Conservation (phyloP, 192 early-diverging fungal genomes). For the Backusella psychrophila region DNA sequence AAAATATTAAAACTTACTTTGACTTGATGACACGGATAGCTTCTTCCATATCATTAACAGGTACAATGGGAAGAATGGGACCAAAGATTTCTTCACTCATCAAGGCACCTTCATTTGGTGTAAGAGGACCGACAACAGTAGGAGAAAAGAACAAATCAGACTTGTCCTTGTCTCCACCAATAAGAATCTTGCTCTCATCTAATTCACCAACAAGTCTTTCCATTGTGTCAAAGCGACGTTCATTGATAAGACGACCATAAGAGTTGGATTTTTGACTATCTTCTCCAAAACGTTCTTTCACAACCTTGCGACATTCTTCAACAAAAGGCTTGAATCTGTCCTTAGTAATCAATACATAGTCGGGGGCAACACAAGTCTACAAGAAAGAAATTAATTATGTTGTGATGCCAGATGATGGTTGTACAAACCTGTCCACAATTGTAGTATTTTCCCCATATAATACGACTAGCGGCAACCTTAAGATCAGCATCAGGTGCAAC, state of each 20-base stretch:
- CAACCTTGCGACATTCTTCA: slow-evolving; percentile 44
- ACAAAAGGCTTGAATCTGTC: slow-evolving; percentile 58
- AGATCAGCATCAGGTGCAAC: slow-evolving; percentile 62
- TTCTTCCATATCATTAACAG: slow-evolving; percentile 31
- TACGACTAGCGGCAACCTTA: slow-evolving; percentile 58
- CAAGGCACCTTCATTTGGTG: slow-evolving; percentile 14
- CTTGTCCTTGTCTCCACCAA: slow-evolving; percentile 46
- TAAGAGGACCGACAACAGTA: slow-evolving; percentile 55
- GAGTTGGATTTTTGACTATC: slow-evolving; percentile 47
- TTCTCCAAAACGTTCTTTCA: slow-evolving; percentile 46
- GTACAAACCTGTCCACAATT: slow-evolving; percentile 76
- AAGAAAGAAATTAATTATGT: background rate
- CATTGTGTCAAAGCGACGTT: slow-evolving; percentile 70
- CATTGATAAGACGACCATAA: slow-evolving; percentile 73
- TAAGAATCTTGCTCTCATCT: slow-evolving; percentile 28
- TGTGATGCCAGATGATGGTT: background rate
- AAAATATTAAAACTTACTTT: slow-evolving; percentile 22
- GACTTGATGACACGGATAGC: slow-evolving; percentile 31
- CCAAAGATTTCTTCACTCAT: slow-evolving; percentile 73
- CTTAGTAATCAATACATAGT: slow-evolving; percentile 75
- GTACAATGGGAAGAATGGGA: slow-evolving; percentile 57
- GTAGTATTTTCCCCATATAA: slow-evolving; percentile 77
- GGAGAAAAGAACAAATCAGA: slow-evolving; percentile 51
- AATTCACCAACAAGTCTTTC: slow-evolving; percentile 44
- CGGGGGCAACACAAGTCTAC: slow-evolving; percentile 84